These are phyloP conservation scores for Protea cynaroides DNA, from an alignment of 164 flowering plant genomes.

Conservation along the genomic window DNA sequence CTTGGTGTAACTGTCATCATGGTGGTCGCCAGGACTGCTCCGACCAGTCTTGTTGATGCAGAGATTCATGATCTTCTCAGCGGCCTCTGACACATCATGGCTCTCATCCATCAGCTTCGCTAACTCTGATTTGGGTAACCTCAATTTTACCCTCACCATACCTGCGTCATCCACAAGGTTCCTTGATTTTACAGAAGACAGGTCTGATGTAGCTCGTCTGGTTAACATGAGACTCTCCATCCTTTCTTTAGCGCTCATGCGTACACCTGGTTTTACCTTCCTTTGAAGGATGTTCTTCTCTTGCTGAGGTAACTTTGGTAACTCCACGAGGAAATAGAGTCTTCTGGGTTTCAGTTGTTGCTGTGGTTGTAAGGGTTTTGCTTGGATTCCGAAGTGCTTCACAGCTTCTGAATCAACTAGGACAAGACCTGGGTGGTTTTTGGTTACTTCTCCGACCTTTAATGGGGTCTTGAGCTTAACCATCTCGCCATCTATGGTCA, in stretches of 20 bases:
- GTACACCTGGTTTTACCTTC: constrained; percentile 34
- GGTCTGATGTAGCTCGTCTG: constrained; percentile 41
- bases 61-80: background rate
- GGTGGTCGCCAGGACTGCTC: no score
- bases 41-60: background rate
- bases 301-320: constrained; percentile 27
- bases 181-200: constrained; percentile 23
- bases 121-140: background rate
- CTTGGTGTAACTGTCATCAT: no score
- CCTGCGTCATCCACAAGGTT: background rate
- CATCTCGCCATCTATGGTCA: constrained; percentile 51
- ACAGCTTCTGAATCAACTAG: constrained; percentile 47
- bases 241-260: constrained; percentile 53
- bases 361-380: constrained; percentile 33
- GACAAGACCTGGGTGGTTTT: constrained; percentile 45
- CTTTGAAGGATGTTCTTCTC: constrained; percentile 18
- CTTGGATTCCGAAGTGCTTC: constrained; percentile 45
- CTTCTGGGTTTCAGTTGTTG: constrained; percentile 36
- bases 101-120: background rate
- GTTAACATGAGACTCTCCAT: constrained; percentile 45
- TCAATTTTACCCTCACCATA: background rate
- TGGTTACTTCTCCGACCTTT: constrained; percentile 33
- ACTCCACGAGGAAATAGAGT: constrained; percentile 49
- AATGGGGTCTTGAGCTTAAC: constrained; percentile 48
- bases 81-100: background rate